A percentile compares a stretch with the other conserved stretches of the same genome.
Evolutionary conservation across 805 yeast species (phyloP).

Genomic region (Pichia deserticola): DNA sequence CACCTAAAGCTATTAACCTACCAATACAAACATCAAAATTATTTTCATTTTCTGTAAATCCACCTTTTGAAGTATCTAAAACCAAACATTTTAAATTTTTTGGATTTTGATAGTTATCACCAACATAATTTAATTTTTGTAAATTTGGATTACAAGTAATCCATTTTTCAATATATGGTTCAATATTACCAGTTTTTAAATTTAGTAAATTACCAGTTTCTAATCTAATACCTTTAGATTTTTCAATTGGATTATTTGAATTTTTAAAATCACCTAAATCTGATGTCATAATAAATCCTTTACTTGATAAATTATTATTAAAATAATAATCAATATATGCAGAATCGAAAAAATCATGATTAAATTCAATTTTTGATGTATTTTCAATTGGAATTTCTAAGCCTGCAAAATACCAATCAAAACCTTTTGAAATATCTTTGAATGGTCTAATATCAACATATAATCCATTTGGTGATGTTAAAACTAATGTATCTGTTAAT

Average conservation of each 20-base stretch:
- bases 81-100: slow-evolving; percentile 16
- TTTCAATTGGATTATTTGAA: slow-evolving; percentile 1
- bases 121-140: neutral
- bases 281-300: slow-evolving; percentile 8
- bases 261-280: slow-evolving; percentile 5
- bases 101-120: slow-evolving; percentile 22
- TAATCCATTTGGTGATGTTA: slow-evolving; percentile 35
- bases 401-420: slow-evolving; percentile 57
- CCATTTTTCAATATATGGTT: slow-evolving; percentile 50
- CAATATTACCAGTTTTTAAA: slow-evolving; percentile 34
- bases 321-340: slow-evolving; percentile 24
- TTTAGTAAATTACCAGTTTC: slow-evolving; percentile 47
- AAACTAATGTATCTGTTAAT: slow-evolving; percentile 40
- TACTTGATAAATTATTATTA: neutral
- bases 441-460: slow-evolving; percentile 43
- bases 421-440: slow-evolving; percentile 16
- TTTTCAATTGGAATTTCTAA: slow-evolving; percentile 28
- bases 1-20: slow-evolving; percentile 39
- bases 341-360: slow-evolving; percentile 37
- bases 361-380: slow-evolving; percentile 32
- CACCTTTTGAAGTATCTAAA: slow-evolving; percentile 11
- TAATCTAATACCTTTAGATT: slow-evolving; percentile 34
- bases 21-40: slow-evolving; percentile 29
- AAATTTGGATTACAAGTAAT: slow-evolving; percentile 35
- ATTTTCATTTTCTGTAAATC: slow-evolving; percentile 9